A percentile compares a stretch with the other conserved stretches of the same genome.
phyloP scores from a whole-genome alignment of 2,329 filamentous ascomycete species.

The Alternaria ethzedia region DNA sequence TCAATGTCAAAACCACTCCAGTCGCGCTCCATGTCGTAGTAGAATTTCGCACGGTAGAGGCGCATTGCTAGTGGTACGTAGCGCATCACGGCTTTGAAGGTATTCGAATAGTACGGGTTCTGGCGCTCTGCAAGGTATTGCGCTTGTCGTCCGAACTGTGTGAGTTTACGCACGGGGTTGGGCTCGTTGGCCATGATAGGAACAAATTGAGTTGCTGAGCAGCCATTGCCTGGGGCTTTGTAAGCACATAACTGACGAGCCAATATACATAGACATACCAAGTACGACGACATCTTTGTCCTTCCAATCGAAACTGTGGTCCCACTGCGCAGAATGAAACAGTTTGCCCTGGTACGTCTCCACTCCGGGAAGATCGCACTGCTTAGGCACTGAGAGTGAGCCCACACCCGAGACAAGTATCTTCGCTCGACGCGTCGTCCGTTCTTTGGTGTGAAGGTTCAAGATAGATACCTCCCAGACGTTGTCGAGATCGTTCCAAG shows the following conservation, averaged over 20 bases:
- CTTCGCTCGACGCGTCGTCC: constrained; percentile 29
- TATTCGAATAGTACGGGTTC: constrained; percentile 50
- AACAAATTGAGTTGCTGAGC: constrained; percentile 57
- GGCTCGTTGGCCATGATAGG: constrained; percentile 51
- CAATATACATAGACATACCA: constrained; percentile 13
- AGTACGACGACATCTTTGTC: constrained; percentile 42
- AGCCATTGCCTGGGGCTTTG: constrained; percentile 51
- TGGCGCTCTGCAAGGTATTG: constrained; percentile 58
- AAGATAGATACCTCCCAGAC: constrained; percentile 47
- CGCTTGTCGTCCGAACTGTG: constrained; percentile 59
- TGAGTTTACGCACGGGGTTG: constrained; percentile 48
- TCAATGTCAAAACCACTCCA: constrained; percentile 53
- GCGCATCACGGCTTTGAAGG: constrained; percentile 54
- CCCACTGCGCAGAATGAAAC: constrained; percentile 46
- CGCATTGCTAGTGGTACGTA: constrained; percentile 56
- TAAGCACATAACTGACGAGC: background rate
- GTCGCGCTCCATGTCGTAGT: constrained; percentile 53
- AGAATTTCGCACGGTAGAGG: constrained; percentile 52
- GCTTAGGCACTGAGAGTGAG: constrained; percentile 38
- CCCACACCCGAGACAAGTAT: constrained; percentile 37
- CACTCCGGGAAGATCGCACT: constrained; percentile 53
- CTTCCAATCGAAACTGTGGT: constrained; percentile 59
- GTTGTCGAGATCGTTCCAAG: constrained; percentile 54
- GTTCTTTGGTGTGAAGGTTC: constrained; percentile 29
- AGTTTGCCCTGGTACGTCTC: constrained; percentile 51